phyloP scores from a whole-genome alignment of 78 protist genomes.

The Mantamonas sphyraenae region DNA sequence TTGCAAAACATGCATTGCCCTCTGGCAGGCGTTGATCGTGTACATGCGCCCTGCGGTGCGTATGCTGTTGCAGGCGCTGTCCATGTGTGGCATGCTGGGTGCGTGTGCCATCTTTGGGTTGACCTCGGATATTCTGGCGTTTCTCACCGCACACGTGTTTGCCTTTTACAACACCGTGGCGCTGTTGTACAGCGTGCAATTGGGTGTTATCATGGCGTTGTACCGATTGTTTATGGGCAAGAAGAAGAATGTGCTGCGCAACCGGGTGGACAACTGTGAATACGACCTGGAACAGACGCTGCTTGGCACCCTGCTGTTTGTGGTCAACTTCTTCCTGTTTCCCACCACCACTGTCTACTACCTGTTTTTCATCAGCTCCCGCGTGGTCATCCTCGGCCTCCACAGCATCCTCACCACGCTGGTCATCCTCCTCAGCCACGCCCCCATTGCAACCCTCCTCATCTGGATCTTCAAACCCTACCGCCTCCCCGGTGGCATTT shows the following conservation, averaged over 20 bases:
- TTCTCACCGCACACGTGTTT: constrained; percentile 40
- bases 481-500: constrained; percentile 1
- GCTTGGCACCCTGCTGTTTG: constrained; percentile 57
- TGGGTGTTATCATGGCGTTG: constrained; percentile 29
- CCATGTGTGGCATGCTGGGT: constrained; percentile 42
- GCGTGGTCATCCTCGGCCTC: background rate
- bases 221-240: constrained; percentile 49
- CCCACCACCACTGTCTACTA: constrained; percentile 54
- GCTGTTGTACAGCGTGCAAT: constrained; percentile 33
- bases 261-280: constrained; percentile 49
- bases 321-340: constrained; percentile 41
- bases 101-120: constrained; percentile 30
- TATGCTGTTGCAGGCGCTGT: constrained; percentile 14
- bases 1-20: constrained; percentile 24
- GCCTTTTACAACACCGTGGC: constrained; percentile 46
- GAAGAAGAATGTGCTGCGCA: constrained; percentile 41
- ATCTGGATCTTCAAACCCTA: background rate
- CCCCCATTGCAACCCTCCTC: background rate
- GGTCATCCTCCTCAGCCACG: background rate
- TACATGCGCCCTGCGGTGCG: background rate
- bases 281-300: constrained; percentile 45
- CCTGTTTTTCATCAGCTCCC: constrained; percentile 22
- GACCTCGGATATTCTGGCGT: constrained; percentile 33
- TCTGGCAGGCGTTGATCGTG: constrained; percentile 24
- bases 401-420: background rate